These are phyloP conservation scores for Sporothrix globosa DNA, from an alignment of 2,329 filamentous ascomycete genomes.

Conservation along the genomic window DNA sequence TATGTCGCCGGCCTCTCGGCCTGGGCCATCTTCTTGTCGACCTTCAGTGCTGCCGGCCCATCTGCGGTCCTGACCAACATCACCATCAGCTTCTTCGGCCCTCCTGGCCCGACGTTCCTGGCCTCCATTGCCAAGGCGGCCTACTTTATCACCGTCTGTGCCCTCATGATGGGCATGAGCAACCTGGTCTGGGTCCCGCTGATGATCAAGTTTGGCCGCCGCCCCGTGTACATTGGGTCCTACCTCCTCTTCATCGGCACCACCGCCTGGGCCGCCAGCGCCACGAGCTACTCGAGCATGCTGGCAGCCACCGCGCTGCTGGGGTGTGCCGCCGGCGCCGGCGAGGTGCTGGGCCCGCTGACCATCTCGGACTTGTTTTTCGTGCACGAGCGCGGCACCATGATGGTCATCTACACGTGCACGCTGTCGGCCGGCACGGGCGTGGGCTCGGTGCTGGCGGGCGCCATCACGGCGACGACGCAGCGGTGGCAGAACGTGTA, in stretches of 20 bases:
- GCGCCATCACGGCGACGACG: not conserved
- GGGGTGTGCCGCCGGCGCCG: not conserved
- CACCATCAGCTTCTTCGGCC: not conserved
- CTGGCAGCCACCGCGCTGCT: not conserved
- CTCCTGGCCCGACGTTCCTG: not conserved
- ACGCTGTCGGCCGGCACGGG: not conserved
- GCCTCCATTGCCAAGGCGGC: not conserved
- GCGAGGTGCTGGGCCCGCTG: not conserved
- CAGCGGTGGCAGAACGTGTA: not conserved
- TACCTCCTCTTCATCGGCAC: not conserved
- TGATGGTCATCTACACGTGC: conserved; percentile 4
- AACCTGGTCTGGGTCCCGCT: not conserved
- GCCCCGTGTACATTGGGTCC: not conserved
- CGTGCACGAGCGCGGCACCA: not conserved
- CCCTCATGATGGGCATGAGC: not conserved
- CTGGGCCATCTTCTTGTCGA: not conserved
- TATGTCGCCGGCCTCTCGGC: not conserved
- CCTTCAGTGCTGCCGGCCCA: not conserved
- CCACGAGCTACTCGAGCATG: not conserved
- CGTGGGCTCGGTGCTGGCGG: not conserved
- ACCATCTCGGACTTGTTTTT: not conserved
- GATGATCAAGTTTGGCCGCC: conserved; percentile 2
- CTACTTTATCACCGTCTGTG: not conserved
- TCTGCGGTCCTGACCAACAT: not conserved
- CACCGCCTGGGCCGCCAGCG: not conserved